Evolutionary conservation across 257 asterid species (phyloP).

Genomic region (Nicotiana attenuata): DNA sequence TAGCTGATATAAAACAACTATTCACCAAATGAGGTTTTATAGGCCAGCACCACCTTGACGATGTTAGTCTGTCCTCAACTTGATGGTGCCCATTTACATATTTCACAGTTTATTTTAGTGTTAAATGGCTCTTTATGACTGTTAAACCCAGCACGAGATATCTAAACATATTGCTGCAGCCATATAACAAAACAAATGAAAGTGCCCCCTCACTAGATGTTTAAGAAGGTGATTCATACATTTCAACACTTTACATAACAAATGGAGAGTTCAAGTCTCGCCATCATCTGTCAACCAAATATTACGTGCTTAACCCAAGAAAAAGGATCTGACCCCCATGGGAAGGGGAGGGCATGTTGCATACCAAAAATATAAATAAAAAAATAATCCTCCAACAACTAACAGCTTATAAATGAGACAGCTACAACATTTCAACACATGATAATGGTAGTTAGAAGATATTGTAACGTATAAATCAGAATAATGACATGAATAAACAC

Average conservation of each 20-base stretch:
- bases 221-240: not conserved
- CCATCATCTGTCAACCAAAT: not conserved
- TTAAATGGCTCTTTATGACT: not conserved
- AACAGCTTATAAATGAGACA: not conserved
- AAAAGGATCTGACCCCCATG: not conserved
- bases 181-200: not conserved
- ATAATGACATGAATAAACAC: not conserved
- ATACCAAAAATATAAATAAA: no score
- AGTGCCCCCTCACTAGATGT: not conserved
- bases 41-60: not conserved
- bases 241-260: not conserved
- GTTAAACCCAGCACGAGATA: not conserved
- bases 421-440: not conserved
- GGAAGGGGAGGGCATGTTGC: not conserved
- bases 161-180: not conserved
- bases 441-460: not conserved
- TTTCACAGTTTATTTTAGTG: not conserved
- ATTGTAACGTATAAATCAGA: not conserved
- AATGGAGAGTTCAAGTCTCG: not conserved
- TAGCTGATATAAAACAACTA: not conserved
- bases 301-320: not conserved
- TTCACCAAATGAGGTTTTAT: constrained; percentile 3
- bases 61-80: not conserved
- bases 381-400: no score
- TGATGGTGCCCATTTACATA: not conserved